Evolutionary conservation across 2,329 filamentous ascomycete species (phyloP).

Genomic region (Phaeosphaeriaceae sp.): DNA sequence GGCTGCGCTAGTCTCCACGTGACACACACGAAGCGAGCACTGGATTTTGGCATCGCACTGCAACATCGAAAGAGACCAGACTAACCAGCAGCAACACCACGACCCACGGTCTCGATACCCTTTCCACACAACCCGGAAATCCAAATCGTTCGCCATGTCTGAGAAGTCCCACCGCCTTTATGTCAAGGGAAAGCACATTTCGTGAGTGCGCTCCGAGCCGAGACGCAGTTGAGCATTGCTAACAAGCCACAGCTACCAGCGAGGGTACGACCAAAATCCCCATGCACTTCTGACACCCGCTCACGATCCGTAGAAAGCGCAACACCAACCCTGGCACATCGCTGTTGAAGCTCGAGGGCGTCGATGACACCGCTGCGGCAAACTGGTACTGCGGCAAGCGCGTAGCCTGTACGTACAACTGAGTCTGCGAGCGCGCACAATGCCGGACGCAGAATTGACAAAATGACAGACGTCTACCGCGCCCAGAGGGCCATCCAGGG

Average conservation of each 20-base stretch:
- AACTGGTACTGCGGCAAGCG: slow-evolving; percentile 98
- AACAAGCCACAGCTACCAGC: slow-evolving; percentile 71
- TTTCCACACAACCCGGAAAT: slow-evolving; percentile 33
- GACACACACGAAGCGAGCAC: background rate
- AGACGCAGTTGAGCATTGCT: slow-evolving; percentile 41
- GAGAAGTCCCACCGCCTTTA: slow-evolving; percentile 50
- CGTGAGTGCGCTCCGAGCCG: slow-evolving; percentile 73
- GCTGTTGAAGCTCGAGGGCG: slow-evolving; percentile 98
- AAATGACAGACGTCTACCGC: slow-evolving; percentile 77
- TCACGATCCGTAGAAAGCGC: slow-evolving; percentile 68
- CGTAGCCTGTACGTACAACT: slow-evolving; percentile 70
- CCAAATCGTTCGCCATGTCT: slow-evolving; percentile 47
- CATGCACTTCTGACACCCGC: slow-evolving; percentile 14
- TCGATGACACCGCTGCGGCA: slow-evolving; percentile 87
- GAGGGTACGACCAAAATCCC: slow-evolving; percentile 55
- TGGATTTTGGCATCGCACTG: background rate
- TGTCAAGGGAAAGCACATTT: slow-evolving; percentile 84
- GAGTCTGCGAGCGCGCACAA: slow-evolving; percentile 1
- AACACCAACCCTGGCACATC: slow-evolving; percentile 87
- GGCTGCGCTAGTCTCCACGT: slow-evolving; percentile 2
- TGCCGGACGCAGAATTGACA: slow-evolving; percentile 15
- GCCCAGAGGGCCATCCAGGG: slow-evolving; percentile 93
- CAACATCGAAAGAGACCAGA: slow-evolving; percentile 18
- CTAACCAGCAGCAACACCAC: slow-evolving; percentile 44
- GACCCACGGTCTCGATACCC: slow-evolving; percentile 34